Conservation (phyloP, 192 early-diverging fungal genomes). For the Backusella mclennaniae region DNA sequence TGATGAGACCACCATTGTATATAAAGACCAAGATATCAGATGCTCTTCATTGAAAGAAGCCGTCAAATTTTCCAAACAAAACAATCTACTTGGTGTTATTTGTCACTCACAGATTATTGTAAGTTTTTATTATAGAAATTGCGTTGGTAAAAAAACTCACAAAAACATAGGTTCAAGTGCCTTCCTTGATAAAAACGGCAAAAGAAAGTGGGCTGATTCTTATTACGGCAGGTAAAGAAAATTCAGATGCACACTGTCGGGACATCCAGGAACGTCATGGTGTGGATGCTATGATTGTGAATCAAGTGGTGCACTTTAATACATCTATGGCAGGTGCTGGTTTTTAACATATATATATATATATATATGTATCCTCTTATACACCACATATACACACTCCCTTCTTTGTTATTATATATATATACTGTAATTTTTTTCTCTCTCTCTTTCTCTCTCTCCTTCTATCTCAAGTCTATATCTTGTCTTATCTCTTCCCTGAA, state of each 20-base stretch:
- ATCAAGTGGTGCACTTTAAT: conserved; percentile 34
- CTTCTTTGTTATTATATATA: neutral
- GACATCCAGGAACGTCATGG: conserved; percentile 77
- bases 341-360: neutral
- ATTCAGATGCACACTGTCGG: conserved; percentile 60
- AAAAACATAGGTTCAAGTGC: conserved; percentile 75
- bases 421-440: neutral
- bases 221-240: conserved; percentile 85
- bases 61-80: conserved; percentile 88
- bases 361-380: too few species aligned
- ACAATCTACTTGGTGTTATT: conserved; percentile 91
- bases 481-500: neutral
- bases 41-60: conserved; percentile 88
- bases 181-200: conserved; percentile 85
- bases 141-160: neutral
- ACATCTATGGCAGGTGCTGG: conserved; percentile 26
- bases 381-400: neutral
- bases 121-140: neutral
- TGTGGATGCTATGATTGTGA: conserved; percentile 87
- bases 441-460: neutral
- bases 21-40: conserved; percentile 39
- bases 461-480: neutral
- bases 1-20: neutral
- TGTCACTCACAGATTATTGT: conserved; percentile 75
- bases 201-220: conserved; percentile 93